These are phyloP conservation scores for Rhododendron kiyosumense DNA, from an alignment of 148 eudicot genomes.

Conservation along the genomic window DNA sequence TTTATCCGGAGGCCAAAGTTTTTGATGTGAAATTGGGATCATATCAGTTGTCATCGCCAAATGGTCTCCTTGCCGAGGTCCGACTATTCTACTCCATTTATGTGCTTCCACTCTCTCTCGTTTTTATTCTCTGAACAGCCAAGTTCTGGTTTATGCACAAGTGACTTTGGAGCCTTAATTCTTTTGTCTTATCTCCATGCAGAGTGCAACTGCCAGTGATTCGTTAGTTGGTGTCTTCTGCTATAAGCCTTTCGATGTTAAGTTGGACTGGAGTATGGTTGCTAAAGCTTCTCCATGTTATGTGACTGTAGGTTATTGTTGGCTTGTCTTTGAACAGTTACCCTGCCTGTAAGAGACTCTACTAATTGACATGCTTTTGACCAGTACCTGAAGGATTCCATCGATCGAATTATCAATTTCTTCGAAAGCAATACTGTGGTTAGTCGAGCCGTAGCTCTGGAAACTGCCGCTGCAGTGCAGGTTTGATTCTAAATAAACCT, in stretches of 20 bases:
- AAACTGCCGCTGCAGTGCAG: constrained; percentile 99
- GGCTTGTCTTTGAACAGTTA: constrained; percentile 6
- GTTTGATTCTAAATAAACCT: constrained; percentile 27
- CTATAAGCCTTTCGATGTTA: constrained; percentile 83
- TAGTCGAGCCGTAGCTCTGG: constrained; percentile 80
- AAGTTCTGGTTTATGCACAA: neutral
- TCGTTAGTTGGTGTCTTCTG: constrained; percentile 72
- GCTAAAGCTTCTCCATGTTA: constrained; percentile 98
- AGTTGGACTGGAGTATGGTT: constrained; percentile 92
- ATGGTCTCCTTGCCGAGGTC: constrained; percentile 93
- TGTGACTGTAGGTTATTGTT: constrained; percentile 61
- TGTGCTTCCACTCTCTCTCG: neutral
- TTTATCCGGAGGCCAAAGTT: constrained; percentile 72
- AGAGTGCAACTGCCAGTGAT: constrained; percentile 85
- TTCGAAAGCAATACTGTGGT: constrained; percentile 68
- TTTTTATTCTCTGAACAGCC: neutral
- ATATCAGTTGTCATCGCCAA: constrained; percentile 77
- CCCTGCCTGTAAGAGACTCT: neutral
- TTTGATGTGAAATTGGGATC: constrained; percentile 92
- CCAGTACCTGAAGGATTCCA: constrained; percentile 89
- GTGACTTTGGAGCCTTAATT: neutral
- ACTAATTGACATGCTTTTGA: constrained; percentile 18
- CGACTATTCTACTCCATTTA: constrained; percentile 9
- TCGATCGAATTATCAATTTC: constrained; percentile 74
- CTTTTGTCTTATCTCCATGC: constrained; percentile 7